A percentile compares a stretch with the other conserved stretches of the same genome.
Evolutionary conservation across 139 green algal genomes (phyloP).

Genomic region (Chlorella sp.): DNA sequence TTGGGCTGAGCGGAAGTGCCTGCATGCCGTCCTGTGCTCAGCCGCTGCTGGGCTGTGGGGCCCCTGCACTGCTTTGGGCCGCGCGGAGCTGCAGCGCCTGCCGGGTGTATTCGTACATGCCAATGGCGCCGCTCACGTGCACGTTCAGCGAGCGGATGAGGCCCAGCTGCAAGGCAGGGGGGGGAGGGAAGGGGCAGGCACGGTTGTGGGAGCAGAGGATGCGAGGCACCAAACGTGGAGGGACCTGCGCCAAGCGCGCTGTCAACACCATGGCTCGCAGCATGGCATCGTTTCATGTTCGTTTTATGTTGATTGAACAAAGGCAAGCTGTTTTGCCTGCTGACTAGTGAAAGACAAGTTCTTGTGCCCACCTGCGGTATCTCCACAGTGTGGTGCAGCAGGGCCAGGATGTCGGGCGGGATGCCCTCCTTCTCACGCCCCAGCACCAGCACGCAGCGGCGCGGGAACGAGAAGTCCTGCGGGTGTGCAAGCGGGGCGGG

Average conservation of each 20-base stretch:
- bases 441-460: slow-evolving; percentile 80
- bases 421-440: slow-evolving; percentile 89
- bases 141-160: slow-evolving; percentile 93
- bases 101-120: slow-evolving; percentile 86
- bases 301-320: too few species aligned
- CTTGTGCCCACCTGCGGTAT: slow-evolving; percentile 83
- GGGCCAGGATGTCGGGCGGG: slow-evolving; percentile 58
- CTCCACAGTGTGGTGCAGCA: slow-evolving; percentile 88
- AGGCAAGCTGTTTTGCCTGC: too few species aligned
- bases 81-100: slow-evolving; percentile 51
- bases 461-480: slow-evolving; percentile 64
- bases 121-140: slow-evolving; percentile 89
- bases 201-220: neutral
- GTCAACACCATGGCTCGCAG: too few species aligned
- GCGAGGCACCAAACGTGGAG: too few species aligned
- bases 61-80: neutral
- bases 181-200: neutral
- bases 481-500: neutral
- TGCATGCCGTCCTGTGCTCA: too few species aligned
- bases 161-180: slow-evolving; percentile 62
- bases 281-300: too few species aligned
- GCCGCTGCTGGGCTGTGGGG: neutral
- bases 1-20: too few species aligned
- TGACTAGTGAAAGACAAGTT: neutral
- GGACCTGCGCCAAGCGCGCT: too few species aligned